A percentile compares a stretch with the other conserved stretches of the same genome.
These are phyloP conservation scores for Buddleja alternifolia DNA, from an alignment of 257 asterid genomes.

Conservation along the genomic window DNA sequence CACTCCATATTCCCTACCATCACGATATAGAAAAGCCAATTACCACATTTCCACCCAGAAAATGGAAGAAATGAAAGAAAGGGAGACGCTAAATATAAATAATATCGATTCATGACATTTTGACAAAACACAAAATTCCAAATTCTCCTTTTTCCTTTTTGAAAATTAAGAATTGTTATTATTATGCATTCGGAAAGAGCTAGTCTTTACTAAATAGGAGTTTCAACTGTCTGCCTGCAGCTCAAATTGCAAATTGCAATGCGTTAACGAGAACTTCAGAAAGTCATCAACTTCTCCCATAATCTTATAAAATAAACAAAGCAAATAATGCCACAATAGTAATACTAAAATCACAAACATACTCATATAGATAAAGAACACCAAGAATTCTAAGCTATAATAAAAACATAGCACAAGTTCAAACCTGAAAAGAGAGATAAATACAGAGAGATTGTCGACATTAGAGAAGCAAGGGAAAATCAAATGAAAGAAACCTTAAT, in stretches of 20 bases:
- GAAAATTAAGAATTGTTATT: not conserved
- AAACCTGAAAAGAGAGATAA: not conserved
- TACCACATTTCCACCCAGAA: too few species aligned
- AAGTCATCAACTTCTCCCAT: conserved; percentile 16
- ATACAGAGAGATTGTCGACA: not conserved
- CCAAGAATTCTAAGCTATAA: not conserved
- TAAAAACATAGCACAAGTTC: not conserved
- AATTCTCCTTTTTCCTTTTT: not conserved
- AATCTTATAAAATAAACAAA: not conserved
- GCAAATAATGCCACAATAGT: not conserved
- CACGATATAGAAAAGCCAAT: too few species aligned
- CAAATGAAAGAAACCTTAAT: not conserved
- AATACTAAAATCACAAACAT: not conserved
- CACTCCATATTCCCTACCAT: too few species aligned
- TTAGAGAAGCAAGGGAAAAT: not conserved
- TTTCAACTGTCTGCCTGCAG: not conserved
- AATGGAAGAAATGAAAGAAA: too few species aligned
- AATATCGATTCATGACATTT: not conserved
- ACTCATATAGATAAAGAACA: not conserved
- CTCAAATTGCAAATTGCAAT: conserved; percentile 20
- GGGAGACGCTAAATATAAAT: not conserved
- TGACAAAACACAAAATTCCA: not conserved
- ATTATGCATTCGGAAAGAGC: not conserved
- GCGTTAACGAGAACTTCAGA: not conserved
- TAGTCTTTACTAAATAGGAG: not conserved